Base-by-base conservation (phyloP, 2,329 filamentous ascomycete genomes). In the Hypocreales sp. region DNA sequence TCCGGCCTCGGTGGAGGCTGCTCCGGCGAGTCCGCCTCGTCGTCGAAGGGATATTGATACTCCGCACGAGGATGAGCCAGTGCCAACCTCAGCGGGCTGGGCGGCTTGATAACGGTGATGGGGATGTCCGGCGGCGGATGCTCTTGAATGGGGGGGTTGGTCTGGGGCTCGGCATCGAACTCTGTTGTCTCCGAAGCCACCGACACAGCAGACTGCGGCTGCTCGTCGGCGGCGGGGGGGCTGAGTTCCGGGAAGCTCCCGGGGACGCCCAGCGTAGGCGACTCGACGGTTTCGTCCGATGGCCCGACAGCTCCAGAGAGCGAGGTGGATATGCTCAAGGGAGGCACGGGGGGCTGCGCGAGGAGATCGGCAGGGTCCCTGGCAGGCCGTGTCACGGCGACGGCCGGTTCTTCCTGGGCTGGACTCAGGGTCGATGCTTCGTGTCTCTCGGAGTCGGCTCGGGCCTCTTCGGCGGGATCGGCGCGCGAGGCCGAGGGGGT, bases 121-220 rank as follows among this genome's bases (percentile, higher is more conserved):
- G 41, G 39, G 10, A 41, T 37, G 20, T 43, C 38, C 10, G 37
- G 26, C 8, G 40, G 39, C 15, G 41, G 27, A 8, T 44, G 36
- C 15, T 53, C 45, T 23, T 51, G 54, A 11, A 55, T 40, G 1
- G 61, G 53, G 2, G 63, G 53, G 24, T 72, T 67, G 2, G 64
- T 68, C 44, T 83, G 78, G 14, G 72, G 63, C 38, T 83, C 78
- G n/a, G 61, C 64, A 37, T 84, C 79, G 38, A 83, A 79, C 40
- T 80, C 73, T 0, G 77, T 82, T 7, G 64, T 64, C 22, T 62
- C 62, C n/a, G 72, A 75, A 5, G 53, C 55, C 25, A 53, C 55
- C 5, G 77, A 79, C 10, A 70, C 44, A 4, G 73, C 67, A 11
- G 75, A 77, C 18, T 49, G 50, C 2, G 71, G 72, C 18, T 55